phyloP scores from a whole-genome alignment of 1,284 basidiomycete species.

The Cutaneotrichosporon cyanovorans region DNA sequence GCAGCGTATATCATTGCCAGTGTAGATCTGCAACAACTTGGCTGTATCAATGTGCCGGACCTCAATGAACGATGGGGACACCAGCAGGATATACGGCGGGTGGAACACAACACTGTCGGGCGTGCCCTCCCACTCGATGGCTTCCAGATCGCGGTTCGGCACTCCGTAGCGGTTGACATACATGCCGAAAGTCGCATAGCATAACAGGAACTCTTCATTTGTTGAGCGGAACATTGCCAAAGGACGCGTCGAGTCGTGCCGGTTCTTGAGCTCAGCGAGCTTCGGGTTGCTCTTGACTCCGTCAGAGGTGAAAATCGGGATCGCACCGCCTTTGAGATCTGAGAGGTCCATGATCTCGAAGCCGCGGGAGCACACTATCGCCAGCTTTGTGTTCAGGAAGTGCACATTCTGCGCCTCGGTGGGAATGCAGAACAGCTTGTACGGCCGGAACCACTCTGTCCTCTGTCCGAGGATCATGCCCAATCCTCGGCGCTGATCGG shows the following conservation, averaged over 20 bases:
- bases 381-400: slow-evolving; percentile 84
- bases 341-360: slow-evolving; percentile 94
- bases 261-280: slow-evolving; percentile 63
- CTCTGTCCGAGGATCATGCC: slow-evolving; percentile 68
- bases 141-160: slow-evolving; percentile 59
- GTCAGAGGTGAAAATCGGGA: slow-evolving; percentile 57
- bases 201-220: slow-evolving; percentile 84
- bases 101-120: slow-evolving; percentile 81
- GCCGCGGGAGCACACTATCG: slow-evolving; percentile 84
- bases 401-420: slow-evolving; percentile 81
- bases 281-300: slow-evolving; percentile 60
- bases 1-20: slow-evolving; percentile 69
- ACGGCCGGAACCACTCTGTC: slow-evolving; percentile 86
- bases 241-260: slow-evolving; percentile 69
- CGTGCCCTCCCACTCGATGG: slow-evolving; percentile 92
- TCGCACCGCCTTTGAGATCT: slow-evolving; percentile 79
- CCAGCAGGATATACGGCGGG: slow-evolving; percentile 79
- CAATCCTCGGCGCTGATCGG: slow-evolving; percentile 57
- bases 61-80: slow-evolving; percentile 88
- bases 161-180: slow-evolving; percentile 58
- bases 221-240: slow-evolving; percentile 86
- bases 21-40: slow-evolving; percentile 80
- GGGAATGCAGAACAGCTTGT: slow-evolving; percentile 86
- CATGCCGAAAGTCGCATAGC: slow-evolving; percentile 88
- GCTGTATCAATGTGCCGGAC: slow-evolving; percentile 79